Evolutionary conservation across 257 asterid genomes (phyloP).

Genomic region (Solanum sejunctum): DNA sequence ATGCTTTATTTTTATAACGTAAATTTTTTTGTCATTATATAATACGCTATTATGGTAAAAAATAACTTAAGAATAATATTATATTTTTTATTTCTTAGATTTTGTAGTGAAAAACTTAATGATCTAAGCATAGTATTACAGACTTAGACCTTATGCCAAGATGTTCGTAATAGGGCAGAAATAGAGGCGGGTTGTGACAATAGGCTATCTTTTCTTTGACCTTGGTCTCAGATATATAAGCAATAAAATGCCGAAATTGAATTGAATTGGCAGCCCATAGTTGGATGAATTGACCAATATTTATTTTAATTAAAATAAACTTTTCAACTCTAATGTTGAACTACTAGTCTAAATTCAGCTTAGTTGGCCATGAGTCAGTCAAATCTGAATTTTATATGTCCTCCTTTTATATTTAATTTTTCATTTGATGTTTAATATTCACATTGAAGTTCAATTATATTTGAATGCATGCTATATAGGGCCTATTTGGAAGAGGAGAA

Average conservation of each 20-base stretch:
- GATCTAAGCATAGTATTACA: too few relatives aligned
- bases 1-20: background rate
- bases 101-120: background rate
- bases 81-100: background rate
- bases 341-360: background rate
- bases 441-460: too few relatives aligned
- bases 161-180: too few relatives aligned
- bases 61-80: background rate
- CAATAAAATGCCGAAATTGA: background rate
- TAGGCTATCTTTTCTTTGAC: background rate
- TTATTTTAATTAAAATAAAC: background rate
- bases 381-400: background rate
- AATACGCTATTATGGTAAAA: background rate
- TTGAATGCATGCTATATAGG: too few relatives aligned
- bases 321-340: background rate
- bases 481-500: too few relatives aligned
- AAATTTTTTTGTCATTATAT: background rate
- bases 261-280: background rate
- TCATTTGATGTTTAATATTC: accelerated
- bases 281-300: background rate
- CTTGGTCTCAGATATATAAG: background rate
- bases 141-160: too few relatives aligned
- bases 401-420: background rate
- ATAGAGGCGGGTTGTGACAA: too few relatives aligned
- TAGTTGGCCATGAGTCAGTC: background rate